phyloP scores from a whole-genome alignment of 2,329 filamentous ascomycete species.

The Paecilomyces sp. region DNA sequence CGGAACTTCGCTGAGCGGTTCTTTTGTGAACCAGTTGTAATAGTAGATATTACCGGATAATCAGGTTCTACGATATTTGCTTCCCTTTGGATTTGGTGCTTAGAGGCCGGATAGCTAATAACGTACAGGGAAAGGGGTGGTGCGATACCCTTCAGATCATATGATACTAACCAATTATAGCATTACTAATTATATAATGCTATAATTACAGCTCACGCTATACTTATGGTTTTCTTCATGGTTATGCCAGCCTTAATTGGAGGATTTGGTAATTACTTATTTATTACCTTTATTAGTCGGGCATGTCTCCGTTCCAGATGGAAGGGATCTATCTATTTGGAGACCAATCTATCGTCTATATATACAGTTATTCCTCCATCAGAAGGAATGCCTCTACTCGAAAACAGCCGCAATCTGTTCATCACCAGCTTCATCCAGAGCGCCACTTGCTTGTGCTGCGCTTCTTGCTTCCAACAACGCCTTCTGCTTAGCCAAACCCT shows the following conservation, averaged over 20 bases:
- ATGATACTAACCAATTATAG: too few relatives aligned
- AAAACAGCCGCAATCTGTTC: neutral
- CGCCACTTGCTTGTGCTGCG: slow-evolving; percentile 1
- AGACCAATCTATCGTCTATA: neutral
- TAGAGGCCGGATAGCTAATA: neutral
- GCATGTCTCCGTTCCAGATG: neutral
- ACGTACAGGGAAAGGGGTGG: neutral
- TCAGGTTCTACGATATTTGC: neutral
- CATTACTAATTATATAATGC: too few relatives aligned
- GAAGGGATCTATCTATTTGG: neutral
- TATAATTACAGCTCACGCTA: too few relatives aligned
- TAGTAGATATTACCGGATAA: neutral
- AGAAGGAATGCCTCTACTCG: neutral
- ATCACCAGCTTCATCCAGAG: neutral
- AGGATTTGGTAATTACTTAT: too few relatives aligned
- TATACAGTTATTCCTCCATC: neutral
- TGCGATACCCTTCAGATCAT: neutral
- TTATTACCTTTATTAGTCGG: too few relatives aligned
- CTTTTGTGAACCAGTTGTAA: neutral
- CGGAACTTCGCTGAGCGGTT: neutral
- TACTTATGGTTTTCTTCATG: too few relatives aligned
- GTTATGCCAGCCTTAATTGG: too few relatives aligned
- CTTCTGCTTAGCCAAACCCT: slow-evolving; percentile 32
- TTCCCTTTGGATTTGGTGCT: neutral
- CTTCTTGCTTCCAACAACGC: slow-evolving; percentile 4